Evolutionary conservation across 106 monocot genomes (phyloP).

Genomic region (Gastrodia elata): DNA sequence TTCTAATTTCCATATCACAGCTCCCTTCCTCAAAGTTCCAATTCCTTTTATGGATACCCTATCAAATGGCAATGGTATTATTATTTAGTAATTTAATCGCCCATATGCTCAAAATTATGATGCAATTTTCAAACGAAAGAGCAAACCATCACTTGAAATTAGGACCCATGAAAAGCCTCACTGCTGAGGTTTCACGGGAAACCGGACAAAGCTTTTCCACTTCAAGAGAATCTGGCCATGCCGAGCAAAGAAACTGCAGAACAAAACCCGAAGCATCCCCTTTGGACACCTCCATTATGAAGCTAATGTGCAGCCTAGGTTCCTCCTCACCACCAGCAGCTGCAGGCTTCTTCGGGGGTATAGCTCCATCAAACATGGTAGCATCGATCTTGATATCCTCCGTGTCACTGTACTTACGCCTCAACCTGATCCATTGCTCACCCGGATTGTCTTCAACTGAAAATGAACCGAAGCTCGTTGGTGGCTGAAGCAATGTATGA

Average conservation of each 20-base stretch:
- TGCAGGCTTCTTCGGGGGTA: conserved; percentile 12
- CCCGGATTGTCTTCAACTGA: conserved; percentile 51
- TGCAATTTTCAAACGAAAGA: background rate
- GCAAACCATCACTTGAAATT: conserved; percentile 32
- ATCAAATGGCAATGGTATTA: background rate
- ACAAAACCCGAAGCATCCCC: conserved; percentile 10
- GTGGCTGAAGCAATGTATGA: conserved; percentile 7
- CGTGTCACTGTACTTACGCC: conserved; percentile 2
- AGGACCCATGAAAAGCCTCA: conserved; percentile 37
- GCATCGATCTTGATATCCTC: conserved; percentile 69
- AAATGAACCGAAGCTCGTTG: conserved; percentile 33
- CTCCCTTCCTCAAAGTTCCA: too few species aligned
- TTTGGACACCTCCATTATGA: conserved; percentile 49
- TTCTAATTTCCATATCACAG: background rate
- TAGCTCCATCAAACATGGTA: conserved; percentile 59
- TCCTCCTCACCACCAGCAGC: conserved; percentile 18
- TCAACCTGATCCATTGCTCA: conserved; percentile 58
- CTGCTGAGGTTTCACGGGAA: conserved; percentile 5
- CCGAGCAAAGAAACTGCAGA: conserved; percentile 67
- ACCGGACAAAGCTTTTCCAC: conserved; percentile 52
- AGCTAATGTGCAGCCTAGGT: conserved; percentile 45
- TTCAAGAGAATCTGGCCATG: conserved; percentile 56
- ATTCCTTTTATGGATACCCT: too few species aligned
- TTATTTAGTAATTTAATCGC: background rate
- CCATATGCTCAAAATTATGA: background rate